Conservation (phyloP, 805 yeast genomes). For the Nakazawaea sp. region DNA sequence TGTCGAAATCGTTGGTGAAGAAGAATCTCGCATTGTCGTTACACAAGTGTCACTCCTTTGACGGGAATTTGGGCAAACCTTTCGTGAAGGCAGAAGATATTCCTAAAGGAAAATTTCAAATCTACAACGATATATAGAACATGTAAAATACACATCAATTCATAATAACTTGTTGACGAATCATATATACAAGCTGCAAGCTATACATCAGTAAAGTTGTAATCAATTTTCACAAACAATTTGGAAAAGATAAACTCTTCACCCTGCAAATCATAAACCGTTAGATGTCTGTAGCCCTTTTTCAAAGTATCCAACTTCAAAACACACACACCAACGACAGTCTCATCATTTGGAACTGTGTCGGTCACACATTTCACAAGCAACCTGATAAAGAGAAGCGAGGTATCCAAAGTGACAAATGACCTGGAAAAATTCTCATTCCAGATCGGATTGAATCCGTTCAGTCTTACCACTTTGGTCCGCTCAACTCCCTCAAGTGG, state of each 20-base stretch:
- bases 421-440: constrained; percentile 41
- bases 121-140: too few relatives aligned
- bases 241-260: constrained; percentile 57
- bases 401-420: constrained; percentile 27
- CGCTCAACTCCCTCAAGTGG: constrained; percentile 2
- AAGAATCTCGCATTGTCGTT: constrained; percentile 1
- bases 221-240: constrained; percentile 33
- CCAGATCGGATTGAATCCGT: constrained; percentile 91
- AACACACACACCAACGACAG: constrained; percentile 50
- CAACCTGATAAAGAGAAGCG: constrained; percentile 52
- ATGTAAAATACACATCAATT: too few relatives aligned
- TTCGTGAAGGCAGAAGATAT: constrained; percentile 1
- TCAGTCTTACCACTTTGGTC: constrained; percentile 39
- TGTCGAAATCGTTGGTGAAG: neutral
- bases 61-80: constrained; percentile 6
- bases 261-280: constrained; percentile 71
- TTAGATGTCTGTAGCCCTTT: constrained; percentile 78
- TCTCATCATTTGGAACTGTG: constrained; percentile 12
- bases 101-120: neutral
- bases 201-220: constrained; percentile 13
- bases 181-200: neutral
- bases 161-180: too few relatives aligned
- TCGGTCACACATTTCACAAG: constrained; percentile 28
- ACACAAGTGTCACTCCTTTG: constrained; percentile 6
- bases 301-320: constrained; percentile 56